Base-by-base conservation (phyloP, 192 early-diverging fungal species). In the Oehlia diaphana region DNA sequence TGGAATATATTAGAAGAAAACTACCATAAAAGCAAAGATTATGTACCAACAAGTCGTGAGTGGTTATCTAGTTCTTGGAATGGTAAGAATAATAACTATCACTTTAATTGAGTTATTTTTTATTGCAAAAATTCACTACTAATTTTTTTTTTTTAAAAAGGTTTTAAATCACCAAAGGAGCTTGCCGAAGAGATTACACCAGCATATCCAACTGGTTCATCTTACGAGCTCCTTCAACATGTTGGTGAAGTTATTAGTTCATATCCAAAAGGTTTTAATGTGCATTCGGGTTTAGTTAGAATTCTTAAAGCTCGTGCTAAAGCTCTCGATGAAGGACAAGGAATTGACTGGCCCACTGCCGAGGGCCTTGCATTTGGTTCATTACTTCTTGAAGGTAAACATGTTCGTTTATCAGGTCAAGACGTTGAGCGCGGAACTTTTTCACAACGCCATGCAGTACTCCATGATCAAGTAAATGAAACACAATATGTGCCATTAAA, bases 341-440 rank as follows among this genome's bases (percentile, higher is more conserved):
- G 53, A 21, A 95, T 99, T 79, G 98, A 99, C 86, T 97, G 96
- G 96, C 92, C 96, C 21, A 95, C 96, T 8, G 98, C 95, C 63
- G 98, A 99, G 88, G 86, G 92, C 50, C 90, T 99, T 83, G 95
- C 98, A 5, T 99, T 95, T 83, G 98, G 96, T 50, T 88, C 93
- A 10, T 91, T 99, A 68, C 89, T 99, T 73, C 82, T 93, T 16
- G 96, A 98, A 83, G 94, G 95, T 79, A 94, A 95, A 83, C 96
- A 97, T 82, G 92, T 97, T 76, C 92, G 96, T 77, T 87, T 99
- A 49, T 93, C 93, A 76, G 98, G 98, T 65, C 98, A 99, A 88
- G 98, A 99, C 90, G 94, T 95, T 74, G 98, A 99, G 88, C 95
- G 98, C 86, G 98, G 98, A 72, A 99, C 98, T 28, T 99, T 99